Conservation (phyloP, 139 green algal genomes). For the Pedinophyceae sp. region DNA sequence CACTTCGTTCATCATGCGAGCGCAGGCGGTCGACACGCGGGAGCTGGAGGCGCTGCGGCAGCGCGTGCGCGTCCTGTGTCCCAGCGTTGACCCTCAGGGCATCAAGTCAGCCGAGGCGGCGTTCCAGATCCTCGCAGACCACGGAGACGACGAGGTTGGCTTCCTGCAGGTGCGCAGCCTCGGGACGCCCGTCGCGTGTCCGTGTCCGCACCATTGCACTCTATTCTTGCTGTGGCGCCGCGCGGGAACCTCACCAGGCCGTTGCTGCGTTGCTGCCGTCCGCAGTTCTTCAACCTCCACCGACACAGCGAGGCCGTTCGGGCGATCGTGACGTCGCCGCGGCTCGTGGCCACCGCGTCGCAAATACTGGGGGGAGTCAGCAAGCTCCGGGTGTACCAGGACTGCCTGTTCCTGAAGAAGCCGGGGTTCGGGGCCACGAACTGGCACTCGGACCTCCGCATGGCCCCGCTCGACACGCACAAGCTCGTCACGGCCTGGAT, state of each 20-base stretch:
- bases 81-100: slow-evolving; percentile 2
- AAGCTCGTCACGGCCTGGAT: slow-evolving; percentile 47
- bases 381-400: slow-evolving; percentile 32
- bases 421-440: slow-evolving; percentile 34
- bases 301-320: neutral
- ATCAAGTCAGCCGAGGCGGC: slow-evolving; percentile 7
- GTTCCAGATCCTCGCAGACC: slow-evolving; percentile 5
- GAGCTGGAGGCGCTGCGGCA: slow-evolving; percentile 9
- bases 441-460: slow-evolving; percentile 42
- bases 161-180: no score
- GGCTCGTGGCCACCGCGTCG: slow-evolving; percentile 21
- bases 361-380: slow-evolving; percentile 23
- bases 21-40: neutral
- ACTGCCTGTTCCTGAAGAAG: slow-evolving; percentile 42
- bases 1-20: no score
- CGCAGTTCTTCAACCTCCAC: slow-evolving; percentile 45
- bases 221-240: neutral
- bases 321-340: slow-evolving; percentile 1
- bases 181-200: slow-evolving; percentile 6
- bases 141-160: no score
- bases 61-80: slow-evolving; percentile 22
- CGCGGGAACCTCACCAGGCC: neutral
- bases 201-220: no score
- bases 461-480: slow-evolving; percentile 52
- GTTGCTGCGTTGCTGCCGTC: neutral